Conservation (phyloP, 2,329 filamentous ascomycete genomes). For the Venturia asperata region DNA sequence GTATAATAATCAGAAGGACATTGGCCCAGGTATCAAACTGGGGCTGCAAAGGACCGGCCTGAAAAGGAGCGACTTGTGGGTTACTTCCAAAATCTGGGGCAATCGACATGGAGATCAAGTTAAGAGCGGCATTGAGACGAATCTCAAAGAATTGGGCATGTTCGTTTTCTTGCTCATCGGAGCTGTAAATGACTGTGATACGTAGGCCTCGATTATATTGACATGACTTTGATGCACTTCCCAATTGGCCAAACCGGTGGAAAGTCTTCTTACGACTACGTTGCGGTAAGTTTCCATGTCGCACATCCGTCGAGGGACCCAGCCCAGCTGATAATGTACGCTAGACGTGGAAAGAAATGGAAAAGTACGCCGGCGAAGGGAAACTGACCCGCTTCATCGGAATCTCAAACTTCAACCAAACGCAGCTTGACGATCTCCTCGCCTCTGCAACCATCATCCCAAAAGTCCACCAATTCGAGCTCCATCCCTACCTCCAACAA, state of each 20-base stretch:
- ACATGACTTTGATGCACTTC: slow-evolving; percentile 20
- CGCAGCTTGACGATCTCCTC: slow-evolving; percentile 20
- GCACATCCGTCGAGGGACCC: too few species aligned
- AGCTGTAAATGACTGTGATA: too few species aligned
- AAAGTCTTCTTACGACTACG: slow-evolving; percentile 15
- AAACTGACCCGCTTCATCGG: slow-evolving; percentile 17
- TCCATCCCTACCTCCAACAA: slow-evolving; percentile 64
- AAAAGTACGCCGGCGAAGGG: slow-evolving; percentile 45
- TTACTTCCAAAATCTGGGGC: slow-evolving; percentile 37
- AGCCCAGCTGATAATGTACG: slow-evolving; percentile 29
- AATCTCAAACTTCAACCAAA: slow-evolving; percentile 19
- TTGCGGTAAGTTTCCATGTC: background rate
- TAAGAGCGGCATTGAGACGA: slow-evolving; percentile 47
- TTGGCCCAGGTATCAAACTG: slow-evolving; percentile 37
- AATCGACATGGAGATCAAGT: slow-evolving; percentile 62
- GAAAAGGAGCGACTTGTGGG: slow-evolving; percentile 32
- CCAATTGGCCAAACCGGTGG: slow-evolving; percentile 25
- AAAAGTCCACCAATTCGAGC: slow-evolving; percentile 67
- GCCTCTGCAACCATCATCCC: slow-evolving; percentile 56
- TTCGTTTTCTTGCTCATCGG: too few species aligned
- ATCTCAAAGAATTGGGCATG: slow-evolving; percentile 13
- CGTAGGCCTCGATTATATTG: slow-evolving; percentile 18
- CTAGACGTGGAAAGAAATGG: slow-evolving; percentile 71
- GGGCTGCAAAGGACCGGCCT: slow-evolving; percentile 56
- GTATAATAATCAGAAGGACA: slow-evolving; percentile 40